Conservation (phyloP, 306 rosid genomes). For the Prunus dulcis region DNA sequence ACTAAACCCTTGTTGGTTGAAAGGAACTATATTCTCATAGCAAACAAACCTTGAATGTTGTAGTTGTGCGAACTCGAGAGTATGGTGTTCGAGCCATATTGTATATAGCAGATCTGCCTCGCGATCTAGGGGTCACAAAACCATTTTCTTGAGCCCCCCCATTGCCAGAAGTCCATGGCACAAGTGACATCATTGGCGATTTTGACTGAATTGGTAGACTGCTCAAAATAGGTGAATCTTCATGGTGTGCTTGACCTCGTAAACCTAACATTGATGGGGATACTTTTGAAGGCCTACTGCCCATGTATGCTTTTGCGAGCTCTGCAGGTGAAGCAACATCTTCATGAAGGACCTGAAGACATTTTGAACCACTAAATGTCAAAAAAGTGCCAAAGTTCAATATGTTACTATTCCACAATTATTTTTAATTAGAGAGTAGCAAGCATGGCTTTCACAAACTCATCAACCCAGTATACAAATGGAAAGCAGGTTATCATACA, state of each 20-base stretch:
- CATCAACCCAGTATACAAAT: not conserved
- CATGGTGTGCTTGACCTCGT: conserved; percentile 34
- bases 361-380: conserved; percentile 24
- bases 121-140: conserved; percentile 69
- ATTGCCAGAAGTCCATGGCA: conserved; percentile 51
- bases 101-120: conserved; percentile 85
- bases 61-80: conserved; percentile 50
- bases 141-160: conserved; percentile 57
- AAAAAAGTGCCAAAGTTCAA: conserved; percentile 22
- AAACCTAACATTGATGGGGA: conserved; percentile 52
- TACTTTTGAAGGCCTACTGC: conserved; percentile 59
- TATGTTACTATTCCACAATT: conserved; percentile 1
- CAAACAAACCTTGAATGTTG: conserved; percentile 55
- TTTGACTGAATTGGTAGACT: conserved; percentile 39
- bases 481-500: conserved; percentile 39
- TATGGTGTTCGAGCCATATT: conserved; percentile 87
- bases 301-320: conserved; percentile 96
- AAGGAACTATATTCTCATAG: not conserved
- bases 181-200: conserved; percentile 43
- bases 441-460: not conserved
- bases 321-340: conserved; percentile 83
- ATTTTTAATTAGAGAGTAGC: not conserved
- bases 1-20: not conserved
- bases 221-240: conserved; percentile 33
- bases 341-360: conserved; percentile 64